These are phyloP conservation scores for Boeremia lycopersici DNA, from an alignment of 2,329 filamentous ascomycete species.

Conservation along the genomic window DNA sequence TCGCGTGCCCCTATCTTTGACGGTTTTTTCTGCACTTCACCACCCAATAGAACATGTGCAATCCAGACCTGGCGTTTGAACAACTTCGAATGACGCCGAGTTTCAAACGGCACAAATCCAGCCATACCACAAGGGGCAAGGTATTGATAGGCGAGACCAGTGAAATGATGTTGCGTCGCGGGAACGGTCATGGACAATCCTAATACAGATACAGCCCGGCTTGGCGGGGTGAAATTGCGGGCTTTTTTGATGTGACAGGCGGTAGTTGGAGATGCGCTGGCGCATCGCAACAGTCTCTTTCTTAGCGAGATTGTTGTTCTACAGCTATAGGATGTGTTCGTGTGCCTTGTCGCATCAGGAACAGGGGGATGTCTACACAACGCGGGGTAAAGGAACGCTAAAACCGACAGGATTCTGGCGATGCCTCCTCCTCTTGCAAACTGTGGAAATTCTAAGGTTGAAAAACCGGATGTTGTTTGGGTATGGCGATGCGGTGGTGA, in stretches of 20 bases:
- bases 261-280: conserved; percentile 14
- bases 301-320: neutral
- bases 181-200: conserved; percentile 13
- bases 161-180: conserved; percentile 13
- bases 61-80: conserved; percentile 21
- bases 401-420: neutral
- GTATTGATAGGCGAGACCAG: conserved; percentile 20
- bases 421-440: neutral
- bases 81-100: conserved; percentile 17
- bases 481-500: conserved; percentile 1
- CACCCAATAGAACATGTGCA: conserved; percentile 3
- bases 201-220: conserved; percentile 16
- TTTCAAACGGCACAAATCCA: conserved; percentile 12
- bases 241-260: conserved; percentile 1
- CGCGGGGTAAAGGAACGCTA: neutral
- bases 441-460: neutral
- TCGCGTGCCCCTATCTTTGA: conserved; percentile 15
- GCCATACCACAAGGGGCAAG: conserved; percentile 18
- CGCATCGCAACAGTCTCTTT: conserved; percentile 2
- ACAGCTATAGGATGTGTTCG: neutral
- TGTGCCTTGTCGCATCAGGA: neutral
- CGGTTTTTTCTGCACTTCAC: neutral
- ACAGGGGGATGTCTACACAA: neutral
- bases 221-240: conserved; percentile 19
- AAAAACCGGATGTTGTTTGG: neutral